A percentile compares a stretch with the other conserved stretches of the same genome.
Conservation (phyloP, 805 yeast genomes). For the Saccharomycopsis sp. region DNA sequence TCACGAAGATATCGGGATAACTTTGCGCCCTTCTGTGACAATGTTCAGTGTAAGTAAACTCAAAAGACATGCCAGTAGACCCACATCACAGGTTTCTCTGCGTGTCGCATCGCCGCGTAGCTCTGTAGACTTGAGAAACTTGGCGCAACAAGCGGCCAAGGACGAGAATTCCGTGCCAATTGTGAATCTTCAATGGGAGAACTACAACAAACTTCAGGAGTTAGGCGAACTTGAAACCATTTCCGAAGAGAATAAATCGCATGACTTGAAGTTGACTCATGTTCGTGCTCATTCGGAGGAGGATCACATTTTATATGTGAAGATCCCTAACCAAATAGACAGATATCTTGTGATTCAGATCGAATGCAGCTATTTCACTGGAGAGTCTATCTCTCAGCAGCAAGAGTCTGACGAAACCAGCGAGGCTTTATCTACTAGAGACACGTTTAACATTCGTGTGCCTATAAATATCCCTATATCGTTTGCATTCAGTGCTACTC, state of each 20-base stretch:
- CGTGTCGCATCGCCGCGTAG: slow-evolving; percentile 15
- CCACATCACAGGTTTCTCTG: slow-evolving; percentile 12
- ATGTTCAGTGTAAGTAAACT: slow-evolving; percentile 8
- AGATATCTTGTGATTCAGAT: slow-evolving; percentile 17
- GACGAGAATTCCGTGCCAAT: neutral
- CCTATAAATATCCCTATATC: slow-evolving; percentile 30
- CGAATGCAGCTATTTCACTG: slow-evolving; percentile 21
- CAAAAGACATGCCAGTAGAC: slow-evolving; percentile 4
- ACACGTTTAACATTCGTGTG: slow-evolving; percentile 23
- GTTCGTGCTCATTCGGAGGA: slow-evolving; percentile 5
- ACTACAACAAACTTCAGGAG: neutral
- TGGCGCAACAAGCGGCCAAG: neutral
- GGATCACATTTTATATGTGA: slow-evolving; percentile 15
- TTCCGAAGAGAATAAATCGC: neutral
- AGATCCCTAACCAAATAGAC: slow-evolving; percentile 14
- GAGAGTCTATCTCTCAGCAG: slow-evolving; percentile 17
- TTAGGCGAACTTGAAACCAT: neutral
- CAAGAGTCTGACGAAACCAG: slow-evolving; percentile 15
- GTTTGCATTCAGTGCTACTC: slow-evolving; percentile 28
- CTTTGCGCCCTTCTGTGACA: slow-evolving; percentile 21
- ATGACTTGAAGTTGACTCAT: slow-evolving; percentile 11
- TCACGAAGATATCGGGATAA: slow-evolving; percentile 28
- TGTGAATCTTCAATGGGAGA: slow-evolving; percentile 16
- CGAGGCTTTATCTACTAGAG: slow-evolving; percentile 20
- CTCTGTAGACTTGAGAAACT: slow-evolving; percentile 10